Evolutionary conservation across 257 asterid species (phyloP).

Genomic region (Solanum lycopersicoides): DNA sequence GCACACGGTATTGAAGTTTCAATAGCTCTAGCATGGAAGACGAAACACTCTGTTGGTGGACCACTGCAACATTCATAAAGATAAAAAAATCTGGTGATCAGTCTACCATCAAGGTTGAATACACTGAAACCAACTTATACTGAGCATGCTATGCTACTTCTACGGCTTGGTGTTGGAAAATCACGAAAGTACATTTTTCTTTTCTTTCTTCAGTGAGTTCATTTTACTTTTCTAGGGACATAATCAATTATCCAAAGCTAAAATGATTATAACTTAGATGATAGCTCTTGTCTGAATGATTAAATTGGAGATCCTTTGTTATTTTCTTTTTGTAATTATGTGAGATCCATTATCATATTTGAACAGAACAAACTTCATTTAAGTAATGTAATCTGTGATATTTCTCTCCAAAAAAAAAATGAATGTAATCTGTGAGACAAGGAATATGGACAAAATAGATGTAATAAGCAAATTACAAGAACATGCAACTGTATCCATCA

Average conservation of each 20-base stretch:
- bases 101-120: neutral
- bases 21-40: constrained; percentile 84
- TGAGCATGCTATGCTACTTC: neutral
- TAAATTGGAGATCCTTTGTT: neutral
- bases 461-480: neutral
- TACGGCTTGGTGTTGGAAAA: neutral
- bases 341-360: neutral
- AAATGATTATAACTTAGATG: neutral
- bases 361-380: neutral
- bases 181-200: neutral
- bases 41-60: constrained; percentile 92
- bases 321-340: neutral
- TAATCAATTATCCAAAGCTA: neutral
- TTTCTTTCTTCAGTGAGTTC: neutral
- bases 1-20: constrained; percentile 56
- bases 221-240: neutral
- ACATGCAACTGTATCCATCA: neutral
- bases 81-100: neutral
- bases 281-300: neutral
- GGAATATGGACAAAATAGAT: neutral
- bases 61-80: constrained; percentile 50
- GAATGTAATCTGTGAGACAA: neutral
- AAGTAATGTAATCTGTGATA: neutral
- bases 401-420: neutral
- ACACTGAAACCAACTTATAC: neutral